A percentile compares a stretch with the other conserved stretches of the same genome.
phyloP scores from a whole-genome alignment of 129 eudicot genomes.

The Tagetes patula region DNA sequence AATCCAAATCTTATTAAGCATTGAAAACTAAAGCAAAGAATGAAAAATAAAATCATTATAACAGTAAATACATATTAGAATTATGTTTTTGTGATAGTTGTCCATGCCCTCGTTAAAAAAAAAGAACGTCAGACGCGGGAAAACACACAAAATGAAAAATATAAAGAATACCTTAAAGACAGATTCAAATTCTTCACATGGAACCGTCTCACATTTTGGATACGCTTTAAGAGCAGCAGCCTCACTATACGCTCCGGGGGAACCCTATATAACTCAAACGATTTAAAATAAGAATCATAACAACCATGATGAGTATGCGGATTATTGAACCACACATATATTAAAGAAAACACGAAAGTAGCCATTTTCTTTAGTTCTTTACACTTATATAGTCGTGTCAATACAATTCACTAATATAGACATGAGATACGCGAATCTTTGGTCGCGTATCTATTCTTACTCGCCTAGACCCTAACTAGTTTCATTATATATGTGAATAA shows the following conservation, averaged over 20 bases:
- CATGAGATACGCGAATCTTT: not conserved
- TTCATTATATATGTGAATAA: not conserved
- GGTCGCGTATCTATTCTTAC: not conserved
- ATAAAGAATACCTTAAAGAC: conserved; percentile 62
- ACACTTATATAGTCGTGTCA: not conserved
- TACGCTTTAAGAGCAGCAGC: conserved; percentile 92
- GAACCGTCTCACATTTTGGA: conserved; percentile 86
- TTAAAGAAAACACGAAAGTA: not conserved
- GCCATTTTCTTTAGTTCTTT: not conserved
- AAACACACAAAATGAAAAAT: not conserved
- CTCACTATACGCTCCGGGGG: conserved; percentile 94
- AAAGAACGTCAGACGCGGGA: not conserved
- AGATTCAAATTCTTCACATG: conserved; percentile 86
- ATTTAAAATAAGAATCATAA: not conserved
- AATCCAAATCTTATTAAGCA: not conserved
- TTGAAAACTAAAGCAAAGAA: conserved; percentile 10
- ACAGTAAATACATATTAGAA: not conserved
- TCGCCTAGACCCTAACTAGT: not conserved
- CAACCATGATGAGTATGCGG: not conserved
- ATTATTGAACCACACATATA: not conserved
- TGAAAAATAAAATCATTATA: not conserved
- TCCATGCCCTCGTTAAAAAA: not conserved
- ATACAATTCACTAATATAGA: not conserved
- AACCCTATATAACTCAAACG: conserved; percentile 49
- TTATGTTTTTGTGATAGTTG: not conserved